Percentiles rank a stretch among this genome's conserved stretches.
phyloP scores from a whole-genome alignment of 148 eudicot genomes.

The Arctostaphylos glauca region DNA sequence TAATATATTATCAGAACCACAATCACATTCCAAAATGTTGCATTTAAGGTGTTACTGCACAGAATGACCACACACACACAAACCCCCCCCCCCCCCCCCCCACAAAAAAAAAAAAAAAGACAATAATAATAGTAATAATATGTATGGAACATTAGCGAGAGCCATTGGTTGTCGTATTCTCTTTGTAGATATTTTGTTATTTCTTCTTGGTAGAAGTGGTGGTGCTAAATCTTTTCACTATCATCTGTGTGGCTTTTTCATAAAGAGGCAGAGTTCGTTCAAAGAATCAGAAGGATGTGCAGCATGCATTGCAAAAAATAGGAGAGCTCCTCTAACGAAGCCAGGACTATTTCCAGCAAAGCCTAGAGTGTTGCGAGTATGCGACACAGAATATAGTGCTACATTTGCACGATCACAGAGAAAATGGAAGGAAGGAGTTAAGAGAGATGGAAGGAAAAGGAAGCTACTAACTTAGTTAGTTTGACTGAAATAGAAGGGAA shows the following conservation, averaged over 20 bases:
- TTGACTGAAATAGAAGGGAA: not conserved
- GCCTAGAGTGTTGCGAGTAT: not conserved
- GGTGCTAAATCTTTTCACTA: not conserved
- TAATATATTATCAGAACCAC: conserved; percentile 1
- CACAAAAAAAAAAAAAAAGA: not conserved
- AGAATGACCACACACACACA: no score
- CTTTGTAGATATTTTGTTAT: not conserved
- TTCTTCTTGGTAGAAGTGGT: not conserved
- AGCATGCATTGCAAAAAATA: not conserved
- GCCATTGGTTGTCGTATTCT: not conserved
- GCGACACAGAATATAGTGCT: not conserved
- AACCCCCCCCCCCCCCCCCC: no score
- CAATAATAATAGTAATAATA: not conserved
- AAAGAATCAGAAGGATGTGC: not conserved
- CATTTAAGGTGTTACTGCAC: not conserved
- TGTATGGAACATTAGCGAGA: no score
- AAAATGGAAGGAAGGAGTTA: not conserved
- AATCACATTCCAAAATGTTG: conserved; percentile 2
- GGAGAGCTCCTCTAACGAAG: not conserved
- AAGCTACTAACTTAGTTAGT: not conserved
- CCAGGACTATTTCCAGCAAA: not conserved
- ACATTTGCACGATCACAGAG: not conserved
- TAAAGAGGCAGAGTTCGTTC: conserved; percentile 1
- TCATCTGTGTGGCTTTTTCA: not conserved
- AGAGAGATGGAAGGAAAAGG: conserved; percentile 8